phyloP scores from a whole-genome alignment of 192 early-diverging fungal species.

The Fimicolochytrium jonesii region DNA sequence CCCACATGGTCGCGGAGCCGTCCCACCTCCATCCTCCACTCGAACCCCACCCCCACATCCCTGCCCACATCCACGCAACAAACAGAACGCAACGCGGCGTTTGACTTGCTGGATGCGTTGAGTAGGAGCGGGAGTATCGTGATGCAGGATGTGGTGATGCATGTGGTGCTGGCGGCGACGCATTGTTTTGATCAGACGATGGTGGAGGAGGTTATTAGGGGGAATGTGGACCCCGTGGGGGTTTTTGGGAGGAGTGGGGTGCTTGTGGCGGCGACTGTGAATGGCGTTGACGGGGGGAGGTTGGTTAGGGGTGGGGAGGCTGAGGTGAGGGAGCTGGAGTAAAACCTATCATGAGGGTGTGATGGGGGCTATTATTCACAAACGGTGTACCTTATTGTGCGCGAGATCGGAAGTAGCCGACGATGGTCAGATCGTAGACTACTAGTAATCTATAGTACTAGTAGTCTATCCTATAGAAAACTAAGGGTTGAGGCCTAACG shows the following conservation, averaged over 20 bases:
- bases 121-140: constrained; percentile 12
- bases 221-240: constrained; percentile 21
- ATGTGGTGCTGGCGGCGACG: constrained; percentile 22
- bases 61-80: background rate
- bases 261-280: background rate
- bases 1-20: background rate
- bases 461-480: too few species aligned
- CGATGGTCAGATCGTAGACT: too few species aligned
- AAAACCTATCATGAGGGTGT: too few species aligned
- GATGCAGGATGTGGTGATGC: constrained; percentile 2
- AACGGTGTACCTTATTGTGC: too few species aligned
- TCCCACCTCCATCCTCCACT: background rate
- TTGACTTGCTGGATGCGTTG: constrained; percentile 28
- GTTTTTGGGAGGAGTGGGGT: background rate
- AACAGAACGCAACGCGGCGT: constrained; percentile 2
- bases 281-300: background rate
- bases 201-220: constrained; percentile 17
- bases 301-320: too few species aligned
- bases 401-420: too few species aligned
- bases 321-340: too few species aligned
- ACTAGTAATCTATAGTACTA: too few species aligned
- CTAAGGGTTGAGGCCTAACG: too few species aligned
- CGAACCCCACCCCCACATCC: background rate
- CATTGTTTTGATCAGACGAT: constrained; percentile 28
- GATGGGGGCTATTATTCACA: too few species aligned